Evolutionary conservation across 768 basidiomycete genomes (phyloP).

Genomic region (Suillus subaureus): DNA sequence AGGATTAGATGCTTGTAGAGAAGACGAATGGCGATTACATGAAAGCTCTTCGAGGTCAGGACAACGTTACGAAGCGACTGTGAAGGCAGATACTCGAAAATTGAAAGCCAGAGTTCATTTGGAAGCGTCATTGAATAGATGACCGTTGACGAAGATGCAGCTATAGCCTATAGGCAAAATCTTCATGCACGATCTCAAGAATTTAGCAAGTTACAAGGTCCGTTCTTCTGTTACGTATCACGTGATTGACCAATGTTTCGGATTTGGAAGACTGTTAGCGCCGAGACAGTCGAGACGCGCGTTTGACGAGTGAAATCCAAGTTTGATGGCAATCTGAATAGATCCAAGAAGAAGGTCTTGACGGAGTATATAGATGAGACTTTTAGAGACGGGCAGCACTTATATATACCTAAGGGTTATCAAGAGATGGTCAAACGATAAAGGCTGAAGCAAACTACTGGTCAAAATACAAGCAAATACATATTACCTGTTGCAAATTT

Average conservation of each 20-base stretch:
- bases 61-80: constrained; percentile 36
- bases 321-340: not conserved
- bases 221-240: not conserved
- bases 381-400: not conserved
- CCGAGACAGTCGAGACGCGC: not conserved
- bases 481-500: too few species aligned
- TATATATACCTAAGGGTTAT: not conserved
- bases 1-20: constrained; percentile 31
- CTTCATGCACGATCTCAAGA: not conserved
- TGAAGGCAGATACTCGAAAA: constrained; percentile 36
- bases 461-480: not conserved
- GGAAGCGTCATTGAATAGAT: constrained; percentile 23
- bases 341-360: not conserved
- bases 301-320: too few species aligned
- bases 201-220: not conserved
- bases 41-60: constrained; percentile 33
- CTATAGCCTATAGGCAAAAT: not conserved
- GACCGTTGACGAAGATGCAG: not conserved
- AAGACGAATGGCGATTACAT: constrained; percentile 25
- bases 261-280: not conserved
- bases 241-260: not conserved
- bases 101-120: constrained; percentile 40
- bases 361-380: not conserved
- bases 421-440: not conserved
- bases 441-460: not conserved